Evolutionary conservation across 1,284 basidiomycete species (phyloP), one percentile per base, ranked within the genome.

Genomic region (Lentinula novae-zelandiae): DNA sequence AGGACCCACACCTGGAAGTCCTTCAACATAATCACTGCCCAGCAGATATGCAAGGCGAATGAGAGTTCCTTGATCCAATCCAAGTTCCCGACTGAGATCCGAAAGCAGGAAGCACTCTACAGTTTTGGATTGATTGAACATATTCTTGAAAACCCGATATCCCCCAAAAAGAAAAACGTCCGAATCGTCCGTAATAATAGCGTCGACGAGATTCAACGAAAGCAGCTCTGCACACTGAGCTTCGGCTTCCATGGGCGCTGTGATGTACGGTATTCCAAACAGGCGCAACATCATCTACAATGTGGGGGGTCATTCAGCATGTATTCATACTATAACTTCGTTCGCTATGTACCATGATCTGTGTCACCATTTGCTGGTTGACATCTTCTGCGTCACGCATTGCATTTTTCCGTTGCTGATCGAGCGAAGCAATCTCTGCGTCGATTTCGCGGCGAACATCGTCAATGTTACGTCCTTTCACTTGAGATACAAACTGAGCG

Each of bases 111-210:
- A 99, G 70, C 95, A 96, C 74, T 99, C 96, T 61, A 98, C 96
- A 8, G 94, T 97, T 80, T 98, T 98, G 62, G 93, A 92, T 76
- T 98, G 95, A 74, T 98, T 98, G 80, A 99, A 99, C 91, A 99
- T 97, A 74, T 99, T 98, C 76, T 97, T 97, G 82, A 92, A 98
- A 49, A 99, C 93, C 33, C 94, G 87, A 62, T 84, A 79, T 15
- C 93, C 96, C 36, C 97, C 96, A 67, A 99, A 99, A 51, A 99
- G 86, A 74, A 99, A 99, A 39, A 99, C 95, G 70, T 99, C 97
- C 15, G 95, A 97, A 75, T 99, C 97, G 74, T 99, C 97, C 0
- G 97, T 99, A 73, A 99, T 99, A 66, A 99, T 92, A 0, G 97
- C 97, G 68, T 99, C 95, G 40, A 98, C 96, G 31, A 99, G 82